Conservation (phyloP, 441 rosid genomes). For the Raphanus hybrid region DNA sequence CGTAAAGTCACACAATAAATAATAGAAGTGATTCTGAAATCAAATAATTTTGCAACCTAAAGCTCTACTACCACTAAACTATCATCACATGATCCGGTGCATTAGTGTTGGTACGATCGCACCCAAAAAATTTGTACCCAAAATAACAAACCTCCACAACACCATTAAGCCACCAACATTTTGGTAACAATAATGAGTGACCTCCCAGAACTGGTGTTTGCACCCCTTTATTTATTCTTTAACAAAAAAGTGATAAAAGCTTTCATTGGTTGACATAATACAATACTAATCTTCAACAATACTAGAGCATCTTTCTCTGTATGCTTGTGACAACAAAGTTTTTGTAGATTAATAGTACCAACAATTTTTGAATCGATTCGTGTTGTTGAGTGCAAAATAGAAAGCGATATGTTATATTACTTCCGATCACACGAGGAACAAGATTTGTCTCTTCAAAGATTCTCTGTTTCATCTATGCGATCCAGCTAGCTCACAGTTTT, state of each 20-base stretch:
- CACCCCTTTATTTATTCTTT: too few relatives aligned
- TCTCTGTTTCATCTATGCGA: constrained; percentile 23
- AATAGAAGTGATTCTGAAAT: too few relatives aligned
- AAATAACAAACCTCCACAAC: too few relatives aligned
- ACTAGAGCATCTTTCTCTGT: constrained; percentile 14
- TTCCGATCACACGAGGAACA: constrained; percentile 27
- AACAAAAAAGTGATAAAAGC: neutral
- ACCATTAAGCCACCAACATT: too few relatives aligned
- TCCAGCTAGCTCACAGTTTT: constrained; percentile 28
- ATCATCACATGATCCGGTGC: too few relatives aligned
- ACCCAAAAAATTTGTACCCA: too few relatives aligned
- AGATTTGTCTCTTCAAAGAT: constrained; percentile 39
- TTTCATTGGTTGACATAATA: constrained; percentile 19
- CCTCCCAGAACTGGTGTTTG: too few relatives aligned
- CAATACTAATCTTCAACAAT: constrained; percentile 27
- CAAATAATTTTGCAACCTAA: too few relatives aligned
- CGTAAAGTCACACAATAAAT: too few relatives aligned
- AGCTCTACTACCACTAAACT: too few relatives aligned
- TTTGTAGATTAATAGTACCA: constrained; percentile 7
- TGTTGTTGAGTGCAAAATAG: constrained; percentile 7
- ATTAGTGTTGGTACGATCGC: too few relatives aligned
- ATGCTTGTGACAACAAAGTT: constrained; percentile 21
- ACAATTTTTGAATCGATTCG: constrained; percentile 27
- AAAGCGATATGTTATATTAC: constrained; percentile 12
- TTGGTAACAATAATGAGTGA: too few relatives aligned